Evolutionary conservation across 2,329 filamentous ascomycete species (phyloP).

Genomic region (Teratosphaeria viscida): DNA sequence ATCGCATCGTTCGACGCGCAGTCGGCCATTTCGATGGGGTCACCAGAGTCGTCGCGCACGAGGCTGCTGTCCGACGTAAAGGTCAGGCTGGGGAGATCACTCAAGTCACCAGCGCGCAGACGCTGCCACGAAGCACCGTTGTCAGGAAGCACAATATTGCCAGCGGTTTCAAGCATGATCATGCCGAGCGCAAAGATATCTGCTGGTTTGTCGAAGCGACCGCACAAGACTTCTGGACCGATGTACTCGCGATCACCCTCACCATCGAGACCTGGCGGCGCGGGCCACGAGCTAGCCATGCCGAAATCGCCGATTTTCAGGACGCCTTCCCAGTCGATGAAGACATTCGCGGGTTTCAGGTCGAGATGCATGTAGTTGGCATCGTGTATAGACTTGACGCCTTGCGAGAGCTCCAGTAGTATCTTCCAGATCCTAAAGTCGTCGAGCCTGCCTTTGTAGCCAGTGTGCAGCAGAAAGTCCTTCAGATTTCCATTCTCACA

Average conservation of each 20-base stretch:
- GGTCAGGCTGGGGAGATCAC: constrained; percentile 77
- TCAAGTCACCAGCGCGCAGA: constrained; percentile 78
- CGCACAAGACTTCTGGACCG: constrained; percentile 80
- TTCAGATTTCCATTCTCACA: constrained; percentile 91
- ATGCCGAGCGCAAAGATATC: constrained; percentile 91
- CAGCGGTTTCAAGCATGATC: constrained; percentile 88
- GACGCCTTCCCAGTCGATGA: constrained; percentile 70
- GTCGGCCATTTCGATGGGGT: constrained; percentile 37
- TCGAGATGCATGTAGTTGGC: constrained; percentile 78
- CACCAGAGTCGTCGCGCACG: constrained; percentile 62
- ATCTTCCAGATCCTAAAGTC: constrained; percentile 99
- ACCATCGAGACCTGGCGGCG: constrained; percentile 64
- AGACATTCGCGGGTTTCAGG: constrained; percentile 73
- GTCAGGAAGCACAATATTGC: constrained; percentile 86
- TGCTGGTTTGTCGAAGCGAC: constrained; percentile 77
- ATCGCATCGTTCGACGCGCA: constrained; percentile 17
- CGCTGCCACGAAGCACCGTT: constrained; percentile 88
- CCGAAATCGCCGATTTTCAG: constrained; percentile 84
- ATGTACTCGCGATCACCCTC: constrained; percentile 97
- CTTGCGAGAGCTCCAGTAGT: constrained; percentile 69
- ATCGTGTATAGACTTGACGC: constrained; percentile 80
- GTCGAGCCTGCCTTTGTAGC: constrained; percentile 75
- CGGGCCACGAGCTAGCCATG: constrained; percentile 69
- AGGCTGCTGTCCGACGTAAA: constrained; percentile 63
- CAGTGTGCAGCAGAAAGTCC: constrained; percentile 71